A percentile compares a stretch with the other conserved stretches of the same genome.
These are phyloP conservation scores for Neonothopanus nambi DNA, from an alignment of 1,284 basidiomycete species.

Conservation along the genomic window DNA sequence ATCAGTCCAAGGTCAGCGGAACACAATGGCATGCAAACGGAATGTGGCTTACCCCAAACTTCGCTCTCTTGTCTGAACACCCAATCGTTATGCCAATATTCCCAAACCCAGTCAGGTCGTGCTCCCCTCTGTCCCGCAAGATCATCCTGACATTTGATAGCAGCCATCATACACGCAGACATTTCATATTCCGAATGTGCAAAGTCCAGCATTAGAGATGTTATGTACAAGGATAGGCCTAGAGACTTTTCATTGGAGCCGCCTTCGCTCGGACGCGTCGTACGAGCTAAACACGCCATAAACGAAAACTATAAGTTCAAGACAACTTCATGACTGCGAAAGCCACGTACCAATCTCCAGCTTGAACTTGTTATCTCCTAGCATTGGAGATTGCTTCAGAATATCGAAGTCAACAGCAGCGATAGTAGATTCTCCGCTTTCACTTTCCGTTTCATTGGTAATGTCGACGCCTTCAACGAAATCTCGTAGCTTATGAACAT, in stretches of 20 bases:
- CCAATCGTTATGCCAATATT: constrained; percentile 65
- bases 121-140: constrained; percentile 61
- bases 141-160: constrained; percentile 67
- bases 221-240: constrained; percentile 64
- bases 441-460: constrained; percentile 23
- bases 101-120: constrained; percentile 75
- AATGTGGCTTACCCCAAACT: constrained; percentile 57
- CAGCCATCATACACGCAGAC: constrained; percentile 68
- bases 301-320: not conserved
- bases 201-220: constrained; percentile 63
- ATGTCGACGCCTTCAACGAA: constrained; percentile 45
- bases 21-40: not conserved
- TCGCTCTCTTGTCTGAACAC: constrained; percentile 66
- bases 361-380: constrained; percentile 76
- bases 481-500: constrained; percentile 54
- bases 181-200: constrained; percentile 60
- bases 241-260: constrained; percentile 26
- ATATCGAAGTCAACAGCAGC: constrained; percentile 51
- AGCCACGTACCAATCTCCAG: constrained; percentile 56
- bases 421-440: constrained; percentile 9
- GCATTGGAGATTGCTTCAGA: constrained; percentile 59
- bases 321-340: not conserved
- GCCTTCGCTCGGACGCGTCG: constrained; percentile 25
- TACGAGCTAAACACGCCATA: constrained; percentile 25
- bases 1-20: constrained; percentile 1